phyloP scores from a whole-genome alignment of 768 basidiomycete species.

The Clathrus columnatus region DNA sequence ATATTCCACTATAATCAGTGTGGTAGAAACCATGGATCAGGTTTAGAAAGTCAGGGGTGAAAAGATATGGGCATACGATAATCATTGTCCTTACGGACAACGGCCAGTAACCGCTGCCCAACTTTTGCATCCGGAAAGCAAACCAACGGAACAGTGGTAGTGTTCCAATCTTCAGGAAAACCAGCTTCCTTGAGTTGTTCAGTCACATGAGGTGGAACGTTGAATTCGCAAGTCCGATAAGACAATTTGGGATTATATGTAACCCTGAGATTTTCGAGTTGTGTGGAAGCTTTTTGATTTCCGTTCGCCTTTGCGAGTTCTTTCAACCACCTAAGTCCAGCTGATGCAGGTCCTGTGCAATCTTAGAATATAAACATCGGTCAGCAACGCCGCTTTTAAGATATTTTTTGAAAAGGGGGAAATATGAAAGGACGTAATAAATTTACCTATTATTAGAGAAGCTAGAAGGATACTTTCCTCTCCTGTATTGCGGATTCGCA shows the following conservation, averaged over 20 bases:
- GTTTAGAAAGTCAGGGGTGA: too few relatives aligned
- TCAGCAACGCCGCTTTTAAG: too few relatives aligned
- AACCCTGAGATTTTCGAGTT: slow-evolving; percentile 2
- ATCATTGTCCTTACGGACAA: slow-evolving; percentile 3
- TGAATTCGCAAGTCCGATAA: slow-evolving; percentile 15
- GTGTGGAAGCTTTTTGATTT: not conserved
- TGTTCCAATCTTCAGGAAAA: not conserved
- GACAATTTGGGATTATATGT: slow-evolving; percentile 15
- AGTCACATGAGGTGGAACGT: slow-evolving; percentile 12
- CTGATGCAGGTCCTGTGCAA: slow-evolving; percentile 6
- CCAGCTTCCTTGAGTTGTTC: slow-evolving; percentile 11
- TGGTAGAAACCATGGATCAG: not conserved
- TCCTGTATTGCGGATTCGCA: not conserved
- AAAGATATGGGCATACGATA: not conserved
- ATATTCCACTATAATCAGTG: slow-evolving; percentile 1
- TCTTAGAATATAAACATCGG: not conserved
- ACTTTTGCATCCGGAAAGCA: not conserved
- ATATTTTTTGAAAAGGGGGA: not conserved
- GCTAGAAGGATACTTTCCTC: slow-evolving; percentile 2
- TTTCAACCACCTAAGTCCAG: slow-evolving; percentile 4
- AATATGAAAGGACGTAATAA: not conserved
- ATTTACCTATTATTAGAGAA: not conserved
- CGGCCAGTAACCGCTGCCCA: slow-evolving; percentile 4
- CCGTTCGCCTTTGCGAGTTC: not conserved
- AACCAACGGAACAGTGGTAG: not conserved